phyloP scores from a whole-genome alignment of 352 stramenopile genomes.

The Elongisporangium undulatum region DNA sequence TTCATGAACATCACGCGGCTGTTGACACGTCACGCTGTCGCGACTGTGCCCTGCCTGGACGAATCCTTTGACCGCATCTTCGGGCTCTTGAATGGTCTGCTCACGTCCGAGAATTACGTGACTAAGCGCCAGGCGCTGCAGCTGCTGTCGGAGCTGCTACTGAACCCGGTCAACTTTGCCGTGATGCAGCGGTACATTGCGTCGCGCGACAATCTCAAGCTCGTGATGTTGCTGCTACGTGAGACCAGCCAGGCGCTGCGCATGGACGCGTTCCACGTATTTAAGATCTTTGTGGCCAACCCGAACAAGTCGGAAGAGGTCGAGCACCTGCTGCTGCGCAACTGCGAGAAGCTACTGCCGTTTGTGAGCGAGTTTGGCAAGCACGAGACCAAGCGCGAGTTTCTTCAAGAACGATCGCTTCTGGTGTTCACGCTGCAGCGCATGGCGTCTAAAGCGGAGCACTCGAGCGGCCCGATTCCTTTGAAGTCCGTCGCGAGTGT shows the following conservation, averaged over 20 bases:
- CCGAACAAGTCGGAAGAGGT: slow-evolving; percentile 76
- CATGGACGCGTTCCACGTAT: slow-evolving; percentile 84
- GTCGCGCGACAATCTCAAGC: slow-evolving; percentile 64
- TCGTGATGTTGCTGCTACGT: slow-evolving; percentile 71
- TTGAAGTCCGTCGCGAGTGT: slow-evolving; percentile 1
- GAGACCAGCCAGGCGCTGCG: slow-evolving; percentile 70
- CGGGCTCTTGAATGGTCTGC: slow-evolving; percentile 49
- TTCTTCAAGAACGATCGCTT: slow-evolving; percentile 69
- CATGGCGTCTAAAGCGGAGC: slow-evolving; percentile 38
- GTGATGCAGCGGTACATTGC: slow-evolving; percentile 80
- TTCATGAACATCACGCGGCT: slow-evolving; percentile 76
- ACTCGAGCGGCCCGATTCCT: neutral
- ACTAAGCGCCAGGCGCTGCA: slow-evolving; percentile 71
- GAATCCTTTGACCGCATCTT: slow-evolving; percentile 68
- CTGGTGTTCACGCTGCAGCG: slow-evolving; percentile 67
- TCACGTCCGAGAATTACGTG: slow-evolving; percentile 65
- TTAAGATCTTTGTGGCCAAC: slow-evolving; percentile 89
- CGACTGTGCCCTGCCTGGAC: slow-evolving; percentile 43
- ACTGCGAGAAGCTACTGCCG: slow-evolving; percentile 69
- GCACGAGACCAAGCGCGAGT: slow-evolving; percentile 65
- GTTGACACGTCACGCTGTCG: slow-evolving; percentile 60
- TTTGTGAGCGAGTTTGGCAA: slow-evolving; percentile 80
- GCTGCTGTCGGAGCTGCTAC: slow-evolving; percentile 64
- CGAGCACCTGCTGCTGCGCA: slow-evolving; percentile 64
- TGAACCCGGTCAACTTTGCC: slow-evolving; percentile 70